phyloP scores from a whole-genome alignment of 768 basidiomycete genomes.

The Boletus edulis region DNA sequence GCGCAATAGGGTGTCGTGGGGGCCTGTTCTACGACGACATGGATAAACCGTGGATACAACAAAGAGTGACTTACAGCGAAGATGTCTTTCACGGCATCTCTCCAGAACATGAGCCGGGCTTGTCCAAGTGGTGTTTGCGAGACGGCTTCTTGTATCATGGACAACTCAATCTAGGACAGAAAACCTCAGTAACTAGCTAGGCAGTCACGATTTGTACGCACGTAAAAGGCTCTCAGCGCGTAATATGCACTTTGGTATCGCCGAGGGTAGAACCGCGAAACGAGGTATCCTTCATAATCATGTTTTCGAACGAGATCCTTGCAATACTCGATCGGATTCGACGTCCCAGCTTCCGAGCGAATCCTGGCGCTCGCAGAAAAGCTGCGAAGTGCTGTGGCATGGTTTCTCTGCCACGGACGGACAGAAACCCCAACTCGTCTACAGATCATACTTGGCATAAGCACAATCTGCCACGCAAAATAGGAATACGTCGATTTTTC shows the following conservation, averaged over 20 bases:
- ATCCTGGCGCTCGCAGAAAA: conserved; percentile 11
- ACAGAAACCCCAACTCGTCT: conserved; percentile 2
- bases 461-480: background rate
- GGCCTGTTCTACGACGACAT: conserved; percentile 57
- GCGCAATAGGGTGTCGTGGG: conserved; percentile 76
- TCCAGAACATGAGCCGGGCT: conserved; percentile 88
- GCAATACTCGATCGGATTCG: conserved; percentile 63
- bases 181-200: conserved; percentile 5
- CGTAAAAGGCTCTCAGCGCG: conserved; percentile 81
- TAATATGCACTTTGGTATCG: conserved; percentile 64
- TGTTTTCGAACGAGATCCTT: conserved; percentile 67
- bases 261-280: conserved; percentile 70
- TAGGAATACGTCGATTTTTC: too few species aligned
- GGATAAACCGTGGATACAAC: conserved; percentile 5
- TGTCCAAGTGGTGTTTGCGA: conserved; percentile 74
- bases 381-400: conserved; percentile 2
- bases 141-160: conserved; percentile 72
- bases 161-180: conserved; percentile 63
- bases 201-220: conserved; percentile 38
- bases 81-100: conserved; percentile 70
- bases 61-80: conserved; percentile 48
- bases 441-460: conserved; percentile 18
- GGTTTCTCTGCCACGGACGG: conserved; percentile 10
- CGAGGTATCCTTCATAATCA: conserved; percentile 79
- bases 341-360: conserved; percentile 18